A percentile compares a stretch with the other conserved stretches of the same genome.
phyloP scores from a whole-genome alignment of 352 stramenopile genomes.

The Pythium plurisporium region DNA sequence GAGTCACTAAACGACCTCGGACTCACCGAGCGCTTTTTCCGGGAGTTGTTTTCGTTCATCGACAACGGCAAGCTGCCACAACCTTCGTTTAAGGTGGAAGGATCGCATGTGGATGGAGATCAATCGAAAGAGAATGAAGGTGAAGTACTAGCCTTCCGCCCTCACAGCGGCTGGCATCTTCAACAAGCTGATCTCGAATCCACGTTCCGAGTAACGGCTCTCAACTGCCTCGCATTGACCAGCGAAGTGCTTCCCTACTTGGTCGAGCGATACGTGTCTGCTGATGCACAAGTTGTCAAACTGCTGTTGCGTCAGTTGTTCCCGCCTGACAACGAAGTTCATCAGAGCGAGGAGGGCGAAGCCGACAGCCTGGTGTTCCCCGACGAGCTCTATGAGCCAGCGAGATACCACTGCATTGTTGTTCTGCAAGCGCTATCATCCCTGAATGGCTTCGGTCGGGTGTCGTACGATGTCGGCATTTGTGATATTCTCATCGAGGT shows the following conservation, averaged over 20 bases:
- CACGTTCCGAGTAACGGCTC: constrained; percentile 47
- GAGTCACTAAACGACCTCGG: constrained; percentile 42
- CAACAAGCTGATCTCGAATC: constrained; percentile 41
- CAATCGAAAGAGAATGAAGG: constrained; percentile 18
- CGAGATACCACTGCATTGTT: constrained; percentile 52
- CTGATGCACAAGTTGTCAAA: constrained; percentile 57
- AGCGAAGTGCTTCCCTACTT: constrained; percentile 48
- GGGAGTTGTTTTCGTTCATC: constrained; percentile 73
- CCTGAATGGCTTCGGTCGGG: constrained; percentile 48
- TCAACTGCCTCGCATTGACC: constrained; percentile 63
- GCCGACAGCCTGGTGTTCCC: constrained; percentile 44
- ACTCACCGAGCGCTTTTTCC: constrained; percentile 64
- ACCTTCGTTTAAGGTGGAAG: neutral
- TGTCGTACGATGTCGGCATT: constrained; percentile 50
- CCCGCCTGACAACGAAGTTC: constrained; percentile 71
- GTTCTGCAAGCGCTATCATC: constrained; percentile 54
- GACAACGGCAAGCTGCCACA: constrained; percentile 49
- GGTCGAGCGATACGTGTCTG: constrained; percentile 54
- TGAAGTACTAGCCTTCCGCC: constrained; percentile 26
- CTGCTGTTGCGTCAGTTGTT: constrained; percentile 73
- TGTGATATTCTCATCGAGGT: constrained; percentile 80
- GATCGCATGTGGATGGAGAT: neutral
- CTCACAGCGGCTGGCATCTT: constrained; percentile 60
- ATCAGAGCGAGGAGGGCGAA: constrained; percentile 47
- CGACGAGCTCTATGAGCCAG: constrained; percentile 56